Conservation (phyloP, 345 rosid species). For the Citrus glauca region DNA sequence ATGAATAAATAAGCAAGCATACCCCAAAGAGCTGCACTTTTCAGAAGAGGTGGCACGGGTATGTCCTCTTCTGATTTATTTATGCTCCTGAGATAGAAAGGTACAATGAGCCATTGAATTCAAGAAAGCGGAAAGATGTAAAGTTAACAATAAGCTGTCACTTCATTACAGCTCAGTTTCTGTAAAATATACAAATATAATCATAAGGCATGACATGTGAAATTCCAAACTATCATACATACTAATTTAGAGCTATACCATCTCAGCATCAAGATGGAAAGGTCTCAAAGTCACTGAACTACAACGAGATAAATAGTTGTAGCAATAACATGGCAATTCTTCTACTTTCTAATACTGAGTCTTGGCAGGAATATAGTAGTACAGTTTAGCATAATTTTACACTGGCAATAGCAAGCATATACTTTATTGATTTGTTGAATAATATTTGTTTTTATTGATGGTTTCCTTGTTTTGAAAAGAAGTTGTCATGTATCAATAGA, state of each 20-base stretch:
- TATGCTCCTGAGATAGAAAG: constrained; percentile 43
- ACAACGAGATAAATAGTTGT: background rate
- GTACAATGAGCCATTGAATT: constrained; percentile 9
- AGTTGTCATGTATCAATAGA: background rate
- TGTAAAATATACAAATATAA: background rate
- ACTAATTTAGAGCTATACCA: background rate
- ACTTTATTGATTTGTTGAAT: background rate
- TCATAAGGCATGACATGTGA: background rate
- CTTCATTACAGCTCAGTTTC: background rate
- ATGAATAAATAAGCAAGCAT: constrained; percentile 10
- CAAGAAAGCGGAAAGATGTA: background rate
- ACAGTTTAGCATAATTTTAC: background rate
- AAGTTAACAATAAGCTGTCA: background rate
- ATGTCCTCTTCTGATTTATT: constrained; percentile 81
- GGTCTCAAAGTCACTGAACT: background rate
- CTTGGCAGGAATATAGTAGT: background rate
- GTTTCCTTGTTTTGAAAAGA: background rate
- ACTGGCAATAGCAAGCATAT: background rate
- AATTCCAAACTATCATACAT: background rate
- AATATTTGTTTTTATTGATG: background rate
- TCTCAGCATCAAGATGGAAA: too few species aligned
- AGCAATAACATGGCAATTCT: background rate
- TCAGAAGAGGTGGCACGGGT: constrained; percentile 81
- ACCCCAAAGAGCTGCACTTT: constrained; percentile 99
- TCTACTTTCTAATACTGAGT: background rate